Evolutionary conservation across 2,329 filamentous ascomycete genomes (phyloP), one percentile per base, ranked within the genome.

Genomic region (Penicillium sp.): DNA sequence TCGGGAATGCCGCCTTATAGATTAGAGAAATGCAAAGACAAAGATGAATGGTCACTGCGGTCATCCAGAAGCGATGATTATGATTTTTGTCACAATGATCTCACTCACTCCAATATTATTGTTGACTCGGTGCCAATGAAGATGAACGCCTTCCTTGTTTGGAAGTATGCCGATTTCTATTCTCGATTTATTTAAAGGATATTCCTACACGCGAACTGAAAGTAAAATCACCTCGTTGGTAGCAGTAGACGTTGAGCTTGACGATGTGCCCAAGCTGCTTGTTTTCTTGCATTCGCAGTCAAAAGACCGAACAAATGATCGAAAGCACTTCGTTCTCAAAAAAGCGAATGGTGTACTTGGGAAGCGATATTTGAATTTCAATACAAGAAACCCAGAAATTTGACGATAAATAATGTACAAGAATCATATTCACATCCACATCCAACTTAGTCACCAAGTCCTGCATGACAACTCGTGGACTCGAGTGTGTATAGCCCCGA

Each of bases 121-220:
- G 50, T 68, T 38, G 59, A 66, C 49, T 66, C 65, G 15, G 45
- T 64, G 1, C 67, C 66, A 5, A 51, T 72, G 36, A 67, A 70
- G 41, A 69, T 75, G 10, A 53, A 46, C 1, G 70, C 66, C 8
- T 70, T 74, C 33, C 63, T 75, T 16, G 72, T 74, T 45, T 75
- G 71, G 72, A 72, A 76, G 51, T 72, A 70, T 54, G 66, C 65
- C 10, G 72, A 69, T 21, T 73, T 68, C 62, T 21, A 75, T 56
- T 55, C 70, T 68, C n/a, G 48, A 51, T 33, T 55, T 52, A 45
- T 74, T 68, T 45, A 66, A 68, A 49, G 51, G 8, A 7, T 43
- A 31, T 24, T 59, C 57, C 31, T 56, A 54, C 15, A n/a, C 56
- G 45, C 39, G 52, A 34, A 45, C 36, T 1, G 56, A 51, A 1